Base-by-base conservation (phyloP, 106 monocot species). In the Dioscorea alata region DNA sequence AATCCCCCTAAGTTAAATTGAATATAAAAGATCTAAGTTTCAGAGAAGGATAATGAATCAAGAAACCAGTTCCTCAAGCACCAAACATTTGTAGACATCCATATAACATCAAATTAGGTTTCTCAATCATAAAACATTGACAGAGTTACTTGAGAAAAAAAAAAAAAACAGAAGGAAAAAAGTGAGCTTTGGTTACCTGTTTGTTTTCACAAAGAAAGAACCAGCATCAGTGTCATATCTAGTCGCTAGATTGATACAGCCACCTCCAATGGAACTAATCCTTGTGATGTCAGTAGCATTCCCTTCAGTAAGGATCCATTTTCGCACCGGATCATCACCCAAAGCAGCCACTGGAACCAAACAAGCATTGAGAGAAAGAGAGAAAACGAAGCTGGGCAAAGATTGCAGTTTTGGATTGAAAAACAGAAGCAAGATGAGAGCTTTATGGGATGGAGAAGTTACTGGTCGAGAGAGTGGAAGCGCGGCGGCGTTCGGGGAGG, bases 301-400 rank as follows among this genome's bases (percentile, higher is more conserved):
- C 31, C 96, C 96, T 81, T 92, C 89, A 1, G 80, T 92, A 31
- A 92, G 82, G 72, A 97, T 97, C 96, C 96, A 97, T 57, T 87
- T 81, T 14, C 78, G 81, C 63, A 97, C 78, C 15, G 92, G 96
- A 60, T 97, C 96, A 35, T 81, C 69, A 50, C 83, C 71, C 73
- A 81, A 58, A 28, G 82, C 73, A 50, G 89, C 80, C 92, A 89
- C 95, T 96, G 84, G 31, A 62, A 62, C 25, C 16, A 62, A 14
- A 62, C 32, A 24, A 57, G 49, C 48, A 61, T 57, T 23, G 31
- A 33, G 62, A 33, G 50, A 62, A 31, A 35, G 28, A 3, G 28
- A 3, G 33, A 33, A 33, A 63, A 49, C 14, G 72, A 72, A 18
- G 54, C 15, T 54, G 2, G 4, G 10, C 42, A 42, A 42, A 42